Evolutionary conservation across 495 filamentous ascomycete species (phyloP).

Genomic region (Aspergillus baeticus): DNA sequence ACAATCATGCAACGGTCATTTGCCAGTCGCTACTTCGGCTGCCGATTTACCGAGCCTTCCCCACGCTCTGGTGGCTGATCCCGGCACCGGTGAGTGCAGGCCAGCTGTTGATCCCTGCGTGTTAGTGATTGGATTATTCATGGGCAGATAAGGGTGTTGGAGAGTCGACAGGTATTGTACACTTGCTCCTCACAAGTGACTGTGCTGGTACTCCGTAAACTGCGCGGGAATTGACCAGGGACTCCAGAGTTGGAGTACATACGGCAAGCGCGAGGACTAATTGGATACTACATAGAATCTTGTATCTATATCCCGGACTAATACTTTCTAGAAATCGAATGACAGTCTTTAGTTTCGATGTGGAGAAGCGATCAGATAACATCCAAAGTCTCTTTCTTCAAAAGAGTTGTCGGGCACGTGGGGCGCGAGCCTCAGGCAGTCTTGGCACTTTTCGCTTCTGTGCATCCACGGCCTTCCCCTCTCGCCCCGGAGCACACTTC

Average conservation of each 20-base stretch:
- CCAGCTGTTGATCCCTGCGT: neutral
- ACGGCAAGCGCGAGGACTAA: too few relatives aligned
- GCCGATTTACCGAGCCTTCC: neutral
- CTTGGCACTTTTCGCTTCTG: neutral
- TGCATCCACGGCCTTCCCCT: neutral
- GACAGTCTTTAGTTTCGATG: neutral
- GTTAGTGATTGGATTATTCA: constrained; percentile 3
- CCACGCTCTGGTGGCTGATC: constrained; percentile 1
- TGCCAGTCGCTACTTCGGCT: neutral
- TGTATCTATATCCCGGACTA: too few relatives aligned
- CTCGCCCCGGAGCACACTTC: neutral
- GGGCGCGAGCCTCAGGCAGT: neutral
- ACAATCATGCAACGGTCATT: too few relatives aligned
- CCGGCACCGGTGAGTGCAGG: constrained; percentile 3
- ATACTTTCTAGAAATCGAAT: too few relatives aligned
- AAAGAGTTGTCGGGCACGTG: neutral
- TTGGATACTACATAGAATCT: too few relatives aligned
- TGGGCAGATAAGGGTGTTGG: neutral
- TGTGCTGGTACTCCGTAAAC: too few relatives aligned
- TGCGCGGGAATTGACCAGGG: too few relatives aligned
- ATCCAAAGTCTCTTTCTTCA: neutral
- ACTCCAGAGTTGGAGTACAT: too few relatives aligned
- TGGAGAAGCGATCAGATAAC: neutral
- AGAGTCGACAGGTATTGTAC: too few relatives aligned
- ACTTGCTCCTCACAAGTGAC: too few relatives aligned